phyloP scores from a whole-genome alignment of 2,329 filamentous ascomycete genomes.

The Aureobasidium vineae region DNA sequence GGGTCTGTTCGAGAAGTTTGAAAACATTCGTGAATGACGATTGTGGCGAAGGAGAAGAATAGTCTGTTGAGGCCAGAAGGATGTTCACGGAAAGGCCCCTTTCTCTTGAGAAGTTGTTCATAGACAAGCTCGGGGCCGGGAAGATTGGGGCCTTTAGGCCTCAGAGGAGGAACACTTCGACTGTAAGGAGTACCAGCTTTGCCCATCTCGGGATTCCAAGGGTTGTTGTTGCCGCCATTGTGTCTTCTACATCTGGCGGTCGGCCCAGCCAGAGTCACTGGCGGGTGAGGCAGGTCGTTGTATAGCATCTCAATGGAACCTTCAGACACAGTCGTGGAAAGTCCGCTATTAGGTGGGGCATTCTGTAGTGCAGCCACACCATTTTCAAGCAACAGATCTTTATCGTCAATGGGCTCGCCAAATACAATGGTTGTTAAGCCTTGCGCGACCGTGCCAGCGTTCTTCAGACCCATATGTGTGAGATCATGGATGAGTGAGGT shows the following conservation, averaged over 20 bases:
- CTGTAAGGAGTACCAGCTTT: constrained; percentile 52
- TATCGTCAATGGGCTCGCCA: constrained; percentile 50
- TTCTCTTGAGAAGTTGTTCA: constrained; percentile 47
- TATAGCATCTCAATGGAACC: constrained; percentile 55
- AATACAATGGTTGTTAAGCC: constrained; percentile 46
- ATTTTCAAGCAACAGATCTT: constrained; percentile 51
- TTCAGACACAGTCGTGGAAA: constrained; percentile 50
- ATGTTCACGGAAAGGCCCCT: constrained; percentile 44
- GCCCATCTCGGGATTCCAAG: constrained; percentile 53
- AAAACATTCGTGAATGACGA: constrained; percentile 52
- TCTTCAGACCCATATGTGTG: constrained; percentile 42
- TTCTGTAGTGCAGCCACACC: constrained; percentile 54
- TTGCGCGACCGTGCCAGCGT: constrained; percentile 42
- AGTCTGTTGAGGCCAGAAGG: constrained; percentile 48
- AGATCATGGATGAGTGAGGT: constrained; percentile 46
- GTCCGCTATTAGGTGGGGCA: constrained; percentile 51
- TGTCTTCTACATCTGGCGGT: constrained; percentile 46
- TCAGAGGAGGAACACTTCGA: constrained; percentile 47
- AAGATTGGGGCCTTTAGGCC: constrained; percentile 52
- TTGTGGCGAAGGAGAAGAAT: constrained; percentile 51
- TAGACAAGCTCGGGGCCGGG: constrained; percentile 51
- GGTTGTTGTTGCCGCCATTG: constrained; percentile 50
- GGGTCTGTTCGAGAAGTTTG: constrained; percentile 44
- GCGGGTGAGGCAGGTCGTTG: constrained; percentile 54
- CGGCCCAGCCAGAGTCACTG: constrained; percentile 49